Evolutionary conservation across 83 land plant species (phyloP), one percentile per base, ranked within the genome.

Genomic region (Picea engelmannii): DNA sequence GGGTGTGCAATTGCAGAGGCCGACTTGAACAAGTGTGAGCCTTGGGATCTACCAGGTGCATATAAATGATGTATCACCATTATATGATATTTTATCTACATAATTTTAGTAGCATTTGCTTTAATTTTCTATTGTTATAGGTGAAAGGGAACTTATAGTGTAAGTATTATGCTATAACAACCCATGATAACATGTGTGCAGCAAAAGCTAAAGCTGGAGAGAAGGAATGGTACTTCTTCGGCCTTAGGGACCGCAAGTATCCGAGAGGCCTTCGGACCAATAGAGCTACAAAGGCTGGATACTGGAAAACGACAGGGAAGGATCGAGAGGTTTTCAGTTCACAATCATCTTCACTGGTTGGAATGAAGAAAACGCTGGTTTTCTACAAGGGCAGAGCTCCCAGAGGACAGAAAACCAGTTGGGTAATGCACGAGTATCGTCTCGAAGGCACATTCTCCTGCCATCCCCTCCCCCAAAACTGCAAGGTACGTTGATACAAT

Each of bases 21-120:
- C 23, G 95, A 93, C 83, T 90, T 93, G 62, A 91, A 93, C 86
- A 93, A 93, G 81, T 89, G 86, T 62, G 95, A 93, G 79, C 95
- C 95, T 2, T 93, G 95, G 95, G 95, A 93, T 55, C 91, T 93
- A 42, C 92, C 92, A 81, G 90, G 94, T 89, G 85, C 12, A 3
- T 8, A 27, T 21, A 63, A 60, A 12, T 75, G 15, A 2, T 55
- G 13, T 55, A 52, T 11, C 58, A 11, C 58, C 12, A 52, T 52
- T 52, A 52, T 11, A 52, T 13, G 13, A 52, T 11, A 11, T 44
- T 44, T 44, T 7, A 6, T 7, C 11, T 52, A 11, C 13, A 52
- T 10, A 52, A 15, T 52, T 52, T 52, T 11, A 52, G 2, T 52
- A 11, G 13, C 58, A 52, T 11, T 52, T 11, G 58, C 58, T 52